Percentiles rank a stretch among this genome's conserved stretches.
These are phyloP conservation scores for Monilinia laxa DNA, from an alignment of 2,329 filamentous ascomycete genomes.

Conservation along the genomic window DNA sequence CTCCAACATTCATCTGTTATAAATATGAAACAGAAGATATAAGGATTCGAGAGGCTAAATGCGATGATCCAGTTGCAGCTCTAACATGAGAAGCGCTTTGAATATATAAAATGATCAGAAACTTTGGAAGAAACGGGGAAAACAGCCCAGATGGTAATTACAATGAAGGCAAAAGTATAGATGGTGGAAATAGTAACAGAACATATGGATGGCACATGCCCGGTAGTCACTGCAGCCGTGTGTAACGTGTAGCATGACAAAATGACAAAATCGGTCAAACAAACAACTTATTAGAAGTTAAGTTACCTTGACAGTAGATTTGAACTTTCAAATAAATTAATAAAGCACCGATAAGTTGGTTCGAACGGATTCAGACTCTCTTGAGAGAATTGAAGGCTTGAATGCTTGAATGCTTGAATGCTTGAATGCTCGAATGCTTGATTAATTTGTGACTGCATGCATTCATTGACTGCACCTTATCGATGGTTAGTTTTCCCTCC, in stretches of 20 bases:
- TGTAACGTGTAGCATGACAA: slow-evolving; percentile 19
- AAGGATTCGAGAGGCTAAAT: not conserved
- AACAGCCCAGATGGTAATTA: slow-evolving; percentile 44
- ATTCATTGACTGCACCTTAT: slow-evolving; percentile 3
- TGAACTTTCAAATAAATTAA: not conserved
- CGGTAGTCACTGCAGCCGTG: slow-evolving; percentile 22
- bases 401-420: slow-evolving; percentile 8
- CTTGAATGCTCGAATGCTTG: too few relatives aligned
- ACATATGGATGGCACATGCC: slow-evolving; percentile 59
- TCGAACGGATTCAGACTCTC: too few relatives aligned
- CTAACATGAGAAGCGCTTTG: not conserved
- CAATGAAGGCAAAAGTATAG: slow-evolving; percentile 46
- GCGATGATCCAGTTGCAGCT: not conserved
- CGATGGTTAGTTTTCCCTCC: not conserved
- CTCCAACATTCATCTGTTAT: slow-evolving; percentile 3
- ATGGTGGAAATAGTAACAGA: slow-evolving; percentile 47
- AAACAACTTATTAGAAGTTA: not conserved
- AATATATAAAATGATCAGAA: not conserved
- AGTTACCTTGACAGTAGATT: not conserved
- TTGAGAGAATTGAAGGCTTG: not conserved
- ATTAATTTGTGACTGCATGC: not conserved
- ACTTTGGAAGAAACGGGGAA: not conserved
- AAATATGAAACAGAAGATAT: slow-evolving; percentile 20
- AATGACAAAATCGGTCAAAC: slow-evolving; percentile 14
- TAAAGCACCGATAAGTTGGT: too few relatives aligned